Base-by-base conservation (phyloP, 78 protist species). In the Bigelowiella natans region DNA sequence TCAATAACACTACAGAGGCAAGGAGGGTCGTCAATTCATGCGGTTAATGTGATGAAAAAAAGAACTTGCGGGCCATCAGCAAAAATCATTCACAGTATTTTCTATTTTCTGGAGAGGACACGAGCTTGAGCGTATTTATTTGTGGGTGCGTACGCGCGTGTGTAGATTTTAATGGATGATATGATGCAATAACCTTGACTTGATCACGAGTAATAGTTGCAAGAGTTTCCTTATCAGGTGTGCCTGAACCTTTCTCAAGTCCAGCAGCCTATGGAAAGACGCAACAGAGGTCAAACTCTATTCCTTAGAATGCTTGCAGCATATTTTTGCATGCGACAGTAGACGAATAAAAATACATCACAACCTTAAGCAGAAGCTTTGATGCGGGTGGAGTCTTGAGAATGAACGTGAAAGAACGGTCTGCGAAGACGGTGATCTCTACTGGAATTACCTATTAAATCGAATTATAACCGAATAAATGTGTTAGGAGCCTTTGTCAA, bases 341-440 rank as follows among this genome's bases (percentile, higher is more conserved):
- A n/a, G n/a, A n/a, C n/a, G n/a, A n/a, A n/a, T n/a, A n/a, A n/a
- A n/a, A n/a, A n/a, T n/a, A n/a, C n/a, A n/a, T n/a, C n/a, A n/a
- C n/a, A 26, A 51, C 85, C 91, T 88, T 88, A 38, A 40, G 36
- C 38, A 93, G 28, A 0, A 93, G 88, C 30, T 0, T 89, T 1
- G 92, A 31, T 18, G 84, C n/a, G 26, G 92, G 89, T 37, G 94
- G 94, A 39, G 90, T 31, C 91, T 88, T 90, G 31, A 85, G 36
- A 1, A 26, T 0, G 93, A 40, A 90, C 2, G 86, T 30, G 89
- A 85, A 90, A 0, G 92, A 51, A 11, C 90, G 31, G 39, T 88
- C 93, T 0, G 82, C 37, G 31, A 28, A 87, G 28, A 88, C 92
- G n/a, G 86, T 31, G 29, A 92, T 88, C 38, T 39, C 86, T 26